A percentile compares a stretch with the other conserved stretches of the same genome.
Conservation (phyloP, 163 green algal species). For the Scenedesmus sp. region DNA sequence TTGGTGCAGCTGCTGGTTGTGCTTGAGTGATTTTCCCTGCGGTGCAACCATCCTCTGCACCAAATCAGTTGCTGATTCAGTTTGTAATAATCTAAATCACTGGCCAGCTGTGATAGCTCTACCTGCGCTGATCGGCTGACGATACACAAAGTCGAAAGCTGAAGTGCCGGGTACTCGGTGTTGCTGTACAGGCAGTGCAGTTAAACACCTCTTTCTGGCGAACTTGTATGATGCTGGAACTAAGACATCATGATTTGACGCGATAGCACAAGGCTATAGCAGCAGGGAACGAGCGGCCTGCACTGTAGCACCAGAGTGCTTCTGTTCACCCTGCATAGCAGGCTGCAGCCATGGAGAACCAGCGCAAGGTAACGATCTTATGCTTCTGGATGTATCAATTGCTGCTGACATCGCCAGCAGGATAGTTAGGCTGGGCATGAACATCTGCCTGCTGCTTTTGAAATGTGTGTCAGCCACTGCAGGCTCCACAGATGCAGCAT, state of each 20-base stretch:
- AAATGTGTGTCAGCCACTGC: background rate
- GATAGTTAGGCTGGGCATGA: background rate
- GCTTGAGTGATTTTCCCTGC: background rate
- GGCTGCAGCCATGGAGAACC: background rate
- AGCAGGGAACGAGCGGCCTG: background rate
- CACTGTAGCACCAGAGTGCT: background rate
- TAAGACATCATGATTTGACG: background rate
- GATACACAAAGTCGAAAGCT: background rate
- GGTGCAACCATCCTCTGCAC: background rate
- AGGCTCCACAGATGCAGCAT: background rate
- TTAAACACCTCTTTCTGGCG: background rate
- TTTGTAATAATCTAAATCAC: background rate
- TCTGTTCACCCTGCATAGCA: background rate
- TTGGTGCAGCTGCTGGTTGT: background rate
- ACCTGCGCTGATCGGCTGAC: background rate
- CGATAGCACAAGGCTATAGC: background rate
- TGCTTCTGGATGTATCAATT: background rate
- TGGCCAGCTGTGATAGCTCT: background rate
- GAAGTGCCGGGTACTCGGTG: background rate
- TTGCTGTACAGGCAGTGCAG: background rate
- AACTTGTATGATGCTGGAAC: background rate
- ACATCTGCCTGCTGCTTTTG: background rate
- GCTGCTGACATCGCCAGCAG: background rate
- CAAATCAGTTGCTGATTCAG: background rate
- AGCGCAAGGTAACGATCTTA: slow-evolving; percentile 21